Percentiles rank a stretch among this genome's conserved stretches.
phyloP scores from a whole-genome alignment of 306 rosid genomes.

The Datisca glomerata region DNA sequence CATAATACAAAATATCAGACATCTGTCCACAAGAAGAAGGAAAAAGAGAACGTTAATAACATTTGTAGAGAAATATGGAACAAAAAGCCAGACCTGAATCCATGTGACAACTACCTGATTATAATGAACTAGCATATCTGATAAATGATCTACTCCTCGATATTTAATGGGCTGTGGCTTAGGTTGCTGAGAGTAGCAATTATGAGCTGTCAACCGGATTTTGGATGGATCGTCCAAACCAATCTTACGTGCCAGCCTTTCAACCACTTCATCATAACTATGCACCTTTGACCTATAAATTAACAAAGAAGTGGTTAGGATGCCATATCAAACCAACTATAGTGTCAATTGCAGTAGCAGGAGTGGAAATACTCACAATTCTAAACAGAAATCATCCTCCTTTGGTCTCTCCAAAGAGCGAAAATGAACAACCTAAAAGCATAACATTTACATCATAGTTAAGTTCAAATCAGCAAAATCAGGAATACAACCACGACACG shows the following conservation, averaged over 20 bases:
- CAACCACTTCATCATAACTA: constrained; percentile 61
- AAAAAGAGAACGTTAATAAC: no score
- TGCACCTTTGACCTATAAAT: constrained; percentile 46
- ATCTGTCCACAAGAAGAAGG: constrained; percentile 32
- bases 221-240: constrained; percentile 68
- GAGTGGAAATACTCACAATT: constrained; percentile 51
- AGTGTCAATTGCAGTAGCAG: no score
- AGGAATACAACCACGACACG: no score
- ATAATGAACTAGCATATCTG: constrained; percentile 69
- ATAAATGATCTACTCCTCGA: constrained; percentile 61
- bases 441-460: constrained; percentile 8
- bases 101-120: constrained; percentile 39
- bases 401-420: constrained; percentile 81
- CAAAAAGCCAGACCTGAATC: constrained; percentile 3
- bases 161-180: constrained; percentile 78
- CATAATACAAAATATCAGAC: constrained; percentile 69
- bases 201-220: constrained; percentile 78
- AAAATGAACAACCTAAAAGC: constrained; percentile 64
- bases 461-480: background rate
- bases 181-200: constrained; percentile 86
- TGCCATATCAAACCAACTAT: no score
- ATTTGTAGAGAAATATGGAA: no score
- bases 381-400: constrained; percentile 76
- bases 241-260: constrained; percentile 48
- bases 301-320: background rate